phyloP scores from a whole-genome alignment of 805 yeast genomes.

The Danielia oregonensis region DNA sequence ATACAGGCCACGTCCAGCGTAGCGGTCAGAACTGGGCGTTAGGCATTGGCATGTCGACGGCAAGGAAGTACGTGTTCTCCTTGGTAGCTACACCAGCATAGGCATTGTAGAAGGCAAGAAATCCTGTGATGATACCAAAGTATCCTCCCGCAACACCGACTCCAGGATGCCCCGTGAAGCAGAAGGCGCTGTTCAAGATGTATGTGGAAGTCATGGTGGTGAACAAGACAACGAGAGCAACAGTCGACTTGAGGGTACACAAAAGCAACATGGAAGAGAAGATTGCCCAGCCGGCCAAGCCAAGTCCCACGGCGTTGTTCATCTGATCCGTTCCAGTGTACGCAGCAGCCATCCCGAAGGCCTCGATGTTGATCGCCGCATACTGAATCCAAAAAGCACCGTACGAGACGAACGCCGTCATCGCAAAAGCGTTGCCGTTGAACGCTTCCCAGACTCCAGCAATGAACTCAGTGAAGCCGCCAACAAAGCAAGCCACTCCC shows the following conservation, averaged over 20 bases:
- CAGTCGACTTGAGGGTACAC: conserved; percentile 51
- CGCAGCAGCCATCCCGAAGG: conserved; percentile 51
- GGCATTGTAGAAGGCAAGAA: conserved; percentile 16
- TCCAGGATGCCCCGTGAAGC: conserved; percentile 35
- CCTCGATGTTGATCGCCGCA: conserved; percentile 47
- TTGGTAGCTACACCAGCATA: conserved; percentile 16
- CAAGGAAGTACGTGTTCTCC: conserved; percentile 12
- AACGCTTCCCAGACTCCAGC: conserved; percentile 51
- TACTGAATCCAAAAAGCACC: conserved; percentile 56
- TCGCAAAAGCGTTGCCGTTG: conserved; percentile 54
- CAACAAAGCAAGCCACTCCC: conserved; percentile 45
- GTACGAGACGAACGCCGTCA: conserved; percentile 48
- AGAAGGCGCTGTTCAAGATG: conserved; percentile 47
- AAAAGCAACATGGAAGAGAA: conserved; percentile 57
- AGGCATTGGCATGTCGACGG: conserved; percentile 11
- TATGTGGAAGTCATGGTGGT: conserved; percentile 52
- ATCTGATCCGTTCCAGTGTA: conserved; percentile 43
- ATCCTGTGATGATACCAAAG: conserved; percentile 12
- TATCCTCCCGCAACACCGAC: conserved; percentile 14
- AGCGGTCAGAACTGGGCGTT: too few relatives aligned
- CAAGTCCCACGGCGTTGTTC: conserved; percentile 54
- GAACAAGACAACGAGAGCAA: conserved; percentile 50
- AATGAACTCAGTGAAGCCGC: conserved; percentile 47
- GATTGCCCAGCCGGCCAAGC: conserved; percentile 59
- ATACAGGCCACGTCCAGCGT: too few relatives aligned